Evolutionary conservation across 2,329 filamentous ascomycete species (phyloP), one percentile per base, ranked within the genome.

Genomic region (Talaromyces islandicus): DNA sequence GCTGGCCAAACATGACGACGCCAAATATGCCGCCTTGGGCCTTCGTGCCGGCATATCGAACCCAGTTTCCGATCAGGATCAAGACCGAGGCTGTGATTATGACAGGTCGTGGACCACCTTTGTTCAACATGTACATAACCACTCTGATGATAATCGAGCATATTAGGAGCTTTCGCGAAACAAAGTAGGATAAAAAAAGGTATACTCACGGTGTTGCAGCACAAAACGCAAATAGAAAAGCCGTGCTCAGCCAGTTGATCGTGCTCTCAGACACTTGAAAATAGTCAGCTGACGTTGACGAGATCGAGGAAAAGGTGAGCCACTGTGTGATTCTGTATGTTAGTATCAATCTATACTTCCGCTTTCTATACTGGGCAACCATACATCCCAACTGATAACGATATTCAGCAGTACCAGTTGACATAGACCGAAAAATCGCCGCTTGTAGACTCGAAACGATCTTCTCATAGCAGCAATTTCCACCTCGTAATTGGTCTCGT

Each of bases 231-330:
- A 97, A 93, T 54, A 96, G 81, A 71, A 95, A 96, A 43, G 83
- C 88, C 0, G 89, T 97, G 69, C 88, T 92, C 64, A 96, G 82
- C 94, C 94, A 97, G 76, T 97, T 97, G 76, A 97, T 88, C 32
- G 85, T 84, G 17, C 85, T 87, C 69, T 92, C 87, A 35, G 82
- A 83, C 12, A 92, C 90, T 56, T 78, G 66, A 71, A 95, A 97
- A 78, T 92, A 96, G 25, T 80, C 67, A 0, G 92, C 86, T 1
- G 91, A 83, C 24, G 88, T 85, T 35, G 84, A 84, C 1, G 91
- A 91, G 32, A 96, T 87, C 46, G 93, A 89, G 1, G 92, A 89
- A 74, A 92, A 97, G 7, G 92, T 94, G 67, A 97, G 84, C 93
- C 93, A 97, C 90, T 92, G 62, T 59, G 19, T n/a, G 12, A 27